These are phyloP conservation scores for Prunus yedoensis DNA, from an alignment of 331 rosid species.

Conservation along the genomic window DNA sequence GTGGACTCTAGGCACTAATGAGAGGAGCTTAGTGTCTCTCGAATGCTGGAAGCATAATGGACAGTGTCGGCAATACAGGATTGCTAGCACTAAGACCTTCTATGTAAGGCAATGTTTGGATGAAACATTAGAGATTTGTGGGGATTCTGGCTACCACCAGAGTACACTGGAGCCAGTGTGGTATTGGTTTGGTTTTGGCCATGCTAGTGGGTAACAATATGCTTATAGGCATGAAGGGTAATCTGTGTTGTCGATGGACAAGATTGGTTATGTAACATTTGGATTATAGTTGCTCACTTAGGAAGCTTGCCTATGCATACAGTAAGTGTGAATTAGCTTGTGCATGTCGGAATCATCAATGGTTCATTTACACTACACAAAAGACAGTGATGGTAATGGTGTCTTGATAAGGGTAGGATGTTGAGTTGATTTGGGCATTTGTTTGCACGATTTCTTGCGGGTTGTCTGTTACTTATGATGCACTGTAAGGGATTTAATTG, in stretches of 20 bases:
- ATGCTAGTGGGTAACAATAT: background rate
- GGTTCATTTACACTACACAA: background rate
- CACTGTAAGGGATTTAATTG: background rate
- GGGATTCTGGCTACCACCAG: background rate
- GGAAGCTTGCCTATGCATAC: background rate
- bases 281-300: background rate
- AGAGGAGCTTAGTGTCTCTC: background rate
- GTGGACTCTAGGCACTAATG: background rate
- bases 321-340: background rate
- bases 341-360: background rate
- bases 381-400: background rate
- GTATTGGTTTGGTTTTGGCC: background rate
- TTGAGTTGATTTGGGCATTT: background rate
- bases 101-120: background rate
- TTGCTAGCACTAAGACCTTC: background rate
- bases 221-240: background rate
- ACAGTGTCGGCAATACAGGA: background rate
- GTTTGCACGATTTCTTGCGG: background rate
- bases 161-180: background rate
- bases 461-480: background rate
- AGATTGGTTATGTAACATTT: constrained; percentile 4
- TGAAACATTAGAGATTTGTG: background rate
- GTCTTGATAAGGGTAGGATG: background rate
- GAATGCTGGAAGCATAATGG: background rate
- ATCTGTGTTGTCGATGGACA: background rate